A percentile compares a stretch with the other conserved stretches of the same genome.
Conservation (phyloP, 768 basidiomycete species). For the Mycena albidolilacea region DNA sequence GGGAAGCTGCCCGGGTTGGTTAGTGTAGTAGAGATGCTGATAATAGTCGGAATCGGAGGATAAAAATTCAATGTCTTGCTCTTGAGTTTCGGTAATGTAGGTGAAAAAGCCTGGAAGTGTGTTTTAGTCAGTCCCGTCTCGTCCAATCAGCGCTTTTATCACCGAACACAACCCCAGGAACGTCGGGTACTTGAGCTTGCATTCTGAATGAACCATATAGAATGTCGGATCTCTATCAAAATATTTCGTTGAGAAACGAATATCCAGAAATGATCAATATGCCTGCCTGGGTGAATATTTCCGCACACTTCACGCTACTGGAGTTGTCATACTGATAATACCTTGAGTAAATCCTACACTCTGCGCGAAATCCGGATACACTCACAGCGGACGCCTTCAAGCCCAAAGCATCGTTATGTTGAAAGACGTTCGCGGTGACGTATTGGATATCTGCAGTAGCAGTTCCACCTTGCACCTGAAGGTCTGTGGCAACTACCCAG, state of each 20-base stretch:
- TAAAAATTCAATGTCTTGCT: constrained; percentile 41
- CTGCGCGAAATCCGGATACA: not conserved
- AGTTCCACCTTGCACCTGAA: constrained; percentile 22
- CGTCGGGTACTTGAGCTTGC: constrained; percentile 36
- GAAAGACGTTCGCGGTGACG: constrained; percentile 24
- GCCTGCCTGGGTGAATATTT: constrained; percentile 36
- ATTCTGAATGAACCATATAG: constrained; percentile 39
- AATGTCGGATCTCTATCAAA: constrained; percentile 28
- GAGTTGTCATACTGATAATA: constrained; percentile 17
- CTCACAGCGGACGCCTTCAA: constrained; percentile 37
- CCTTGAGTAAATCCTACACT: not conserved
- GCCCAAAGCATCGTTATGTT: constrained; percentile 32
- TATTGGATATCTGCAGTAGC: constrained; percentile 36
- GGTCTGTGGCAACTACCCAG: constrained; percentile 35
- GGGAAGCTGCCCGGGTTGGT: constrained; percentile 25
- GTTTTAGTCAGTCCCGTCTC: not conserved
- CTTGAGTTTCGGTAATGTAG: constrained; percentile 34
- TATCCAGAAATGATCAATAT: not conserved
- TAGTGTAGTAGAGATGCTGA: constrained; percentile 38
- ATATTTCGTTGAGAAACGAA: not conserved
- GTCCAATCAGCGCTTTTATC: not conserved
- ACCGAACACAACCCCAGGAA: constrained; percentile 40
- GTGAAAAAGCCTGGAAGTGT: constrained; percentile 38
- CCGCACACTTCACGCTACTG: constrained; percentile 28
- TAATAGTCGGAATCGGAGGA: constrained; percentile 33